Percentiles rank a stretch among this genome's conserved stretches.
These are phyloP conservation scores for Zizania palustris DNA, from an alignment of 202 grass and related monocot species.

Conservation along the genomic window DNA sequence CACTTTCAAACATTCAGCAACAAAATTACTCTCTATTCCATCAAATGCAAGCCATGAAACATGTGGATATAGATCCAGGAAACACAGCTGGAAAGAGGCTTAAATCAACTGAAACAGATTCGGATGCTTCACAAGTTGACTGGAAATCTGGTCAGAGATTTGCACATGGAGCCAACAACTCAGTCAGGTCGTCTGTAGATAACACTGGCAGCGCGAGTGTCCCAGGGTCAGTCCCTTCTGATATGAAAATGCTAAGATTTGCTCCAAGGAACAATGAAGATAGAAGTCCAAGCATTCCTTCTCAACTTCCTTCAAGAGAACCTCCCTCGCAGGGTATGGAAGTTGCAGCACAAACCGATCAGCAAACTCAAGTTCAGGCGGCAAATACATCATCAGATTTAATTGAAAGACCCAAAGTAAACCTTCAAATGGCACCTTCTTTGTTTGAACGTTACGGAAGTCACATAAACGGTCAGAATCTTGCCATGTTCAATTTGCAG, in stretches of 20 bases:
- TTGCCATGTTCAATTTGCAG: slow-evolving; percentile 59
- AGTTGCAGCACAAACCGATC: slow-evolving; percentile 45
- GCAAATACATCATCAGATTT: slow-evolving; percentile 47
- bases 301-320: slow-evolving; percentile 58
- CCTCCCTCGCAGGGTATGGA: slow-evolving; percentile 37
- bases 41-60: slow-evolving; percentile 83
- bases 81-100: slow-evolving; percentile 59
- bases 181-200: slow-evolving; percentile 50
- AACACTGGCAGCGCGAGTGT: slow-evolving; percentile 47
- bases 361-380: slow-evolving; percentile 55
- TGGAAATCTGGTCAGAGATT: slow-evolving; percentile 65
- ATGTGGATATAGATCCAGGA: slow-evolving; percentile 60
- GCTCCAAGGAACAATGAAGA: slow-evolving; percentile 70
- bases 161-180: slow-evolving; percentile 56
- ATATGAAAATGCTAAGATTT: slow-evolving; percentile 86
- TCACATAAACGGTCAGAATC: slow-evolving; percentile 75
- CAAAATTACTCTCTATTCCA: slow-evolving; percentile 76
- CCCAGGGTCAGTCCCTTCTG: slow-evolving; percentile 63
- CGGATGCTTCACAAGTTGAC: slow-evolving; percentile 61
- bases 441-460: slow-evolving; percentile 85
- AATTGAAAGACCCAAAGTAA: slow-evolving; percentile 67
- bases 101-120: slow-evolving; percentile 60
- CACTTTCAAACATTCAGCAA: slow-evolving; percentile 66
- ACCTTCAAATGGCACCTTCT: slow-evolving; percentile 93
- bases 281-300: slow-evolving; percentile 48